Evolutionary conservation across 768 basidiomycete species (phyloP), one percentile per base, ranked within the genome.

Genomic region (Mrakia frigida): DNA sequence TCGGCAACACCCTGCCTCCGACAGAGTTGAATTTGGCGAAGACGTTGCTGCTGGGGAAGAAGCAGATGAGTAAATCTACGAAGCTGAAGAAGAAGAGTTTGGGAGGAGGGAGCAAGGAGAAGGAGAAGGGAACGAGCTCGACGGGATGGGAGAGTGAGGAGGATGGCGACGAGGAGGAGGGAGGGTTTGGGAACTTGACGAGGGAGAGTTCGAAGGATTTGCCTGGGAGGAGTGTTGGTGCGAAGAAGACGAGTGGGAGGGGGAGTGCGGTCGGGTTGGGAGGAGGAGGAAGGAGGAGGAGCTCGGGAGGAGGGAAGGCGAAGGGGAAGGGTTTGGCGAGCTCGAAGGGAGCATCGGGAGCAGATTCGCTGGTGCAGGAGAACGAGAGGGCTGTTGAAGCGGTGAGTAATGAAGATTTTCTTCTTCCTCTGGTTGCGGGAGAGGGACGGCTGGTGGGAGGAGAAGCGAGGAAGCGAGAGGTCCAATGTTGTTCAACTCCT

Each of bases 151-250:
- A 14, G 11, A 43, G 21, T 6, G 31, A 52, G n/a, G 52, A 31
- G 21, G 70, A 53, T 43, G 39, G n/a, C 9, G 33, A 37, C 25
- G 70, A 72, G 52, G 70, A 52, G 0, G 70, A 37, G 0, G 52
- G 2, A 35, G 28, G 31, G 70, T 41, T 72, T 10, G 41, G 31
- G 35, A 39, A 28, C 6, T 21, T 52, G 41, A 31, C 39, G 69
- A 33, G 50, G 41, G 79, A 23, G 81, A 78, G n/a, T 71, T 77
- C 9, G 82, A 80, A 31, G 94, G 96, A 97, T 83, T 97, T 97
- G 80, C 98, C 85, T 39, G 96, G 97, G 86, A 99, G 89, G n/a
- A n/a, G n/a, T n/a, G n/a, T n/a, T 2, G 95, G 94, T 80, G 95
- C 96, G 81, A 39, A 77, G 74, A 74, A 18, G 33, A 50, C 6